Conservation (phyloP, 306 rosid species). For the Lathyrus oleraceus region DNA sequence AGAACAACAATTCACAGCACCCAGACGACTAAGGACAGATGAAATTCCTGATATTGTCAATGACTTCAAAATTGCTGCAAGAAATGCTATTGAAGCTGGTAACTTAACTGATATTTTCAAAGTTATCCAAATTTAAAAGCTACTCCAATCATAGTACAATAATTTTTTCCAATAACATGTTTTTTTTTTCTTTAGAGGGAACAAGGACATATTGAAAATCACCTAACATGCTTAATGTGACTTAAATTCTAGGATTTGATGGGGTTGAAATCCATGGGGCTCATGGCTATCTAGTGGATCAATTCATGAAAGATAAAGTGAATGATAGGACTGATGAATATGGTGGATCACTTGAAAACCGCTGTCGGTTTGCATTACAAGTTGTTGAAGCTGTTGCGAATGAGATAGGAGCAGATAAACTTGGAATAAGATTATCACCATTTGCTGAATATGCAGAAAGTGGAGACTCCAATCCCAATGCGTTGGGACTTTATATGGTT, state of each 20-base stretch:
- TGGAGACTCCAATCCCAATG: background rate
- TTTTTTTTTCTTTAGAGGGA: too few relatives aligned
- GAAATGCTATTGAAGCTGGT: constrained; percentile 64
- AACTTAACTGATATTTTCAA: too few relatives aligned
- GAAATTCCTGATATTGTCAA: constrained; percentile 55
- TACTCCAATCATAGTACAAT: too few relatives aligned
- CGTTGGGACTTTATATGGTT: background rate
- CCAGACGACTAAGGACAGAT: constrained; percentile 49
- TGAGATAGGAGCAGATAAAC: constrained; percentile 47
- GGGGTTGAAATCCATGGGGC: constrained; percentile 80
- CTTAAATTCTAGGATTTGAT: too few relatives aligned
- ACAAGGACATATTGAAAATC: too few relatives aligned
- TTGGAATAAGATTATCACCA: constrained; percentile 8
- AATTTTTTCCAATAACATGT: too few relatives aligned
- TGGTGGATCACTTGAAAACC: constrained; percentile 72
- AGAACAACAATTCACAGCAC: constrained; percentile 44
- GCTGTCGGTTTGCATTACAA: constrained; percentile 58
- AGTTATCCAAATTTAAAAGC: too few relatives aligned
- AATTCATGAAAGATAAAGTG: constrained; percentile 61
- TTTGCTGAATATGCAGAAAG: background rate
- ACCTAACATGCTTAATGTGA: background rate
- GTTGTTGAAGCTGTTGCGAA: constrained; percentile 51
- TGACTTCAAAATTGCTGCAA: constrained; percentile 50
- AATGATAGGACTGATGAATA: constrained; percentile 65
- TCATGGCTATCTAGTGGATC: constrained; percentile 64